A percentile compares a stretch with the other conserved stretches of the same genome.
Conservation (phyloP, 1,284 basidiomycete genomes). For the Puccinia brachypodii region DNA sequence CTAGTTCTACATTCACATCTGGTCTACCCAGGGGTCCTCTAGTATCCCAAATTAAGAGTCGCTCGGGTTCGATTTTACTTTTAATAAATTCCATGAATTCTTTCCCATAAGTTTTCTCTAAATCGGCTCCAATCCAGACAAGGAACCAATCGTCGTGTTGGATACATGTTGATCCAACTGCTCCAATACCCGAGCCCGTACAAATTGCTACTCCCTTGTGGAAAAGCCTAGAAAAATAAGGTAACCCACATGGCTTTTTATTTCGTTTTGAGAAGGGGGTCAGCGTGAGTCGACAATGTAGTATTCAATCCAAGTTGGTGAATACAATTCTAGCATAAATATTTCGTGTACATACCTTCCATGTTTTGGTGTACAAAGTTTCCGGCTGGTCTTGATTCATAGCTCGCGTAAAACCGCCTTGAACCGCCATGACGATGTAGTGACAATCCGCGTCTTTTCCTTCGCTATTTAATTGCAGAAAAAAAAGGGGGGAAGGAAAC, state of each 20-base stretch:
- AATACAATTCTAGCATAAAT: too few relatives aligned
- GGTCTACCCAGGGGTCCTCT: constrained; percentile 70
- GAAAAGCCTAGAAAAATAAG: constrained; percentile 72
- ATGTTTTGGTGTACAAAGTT: not conserved
- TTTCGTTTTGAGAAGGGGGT: too few relatives aligned
- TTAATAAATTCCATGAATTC: constrained; percentile 71
- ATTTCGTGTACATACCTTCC: too few relatives aligned
- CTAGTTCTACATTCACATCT: constrained; percentile 72
- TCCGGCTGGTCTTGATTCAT: constrained; percentile 69
- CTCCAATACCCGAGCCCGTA: constrained; percentile 74
- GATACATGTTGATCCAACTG: constrained; percentile 73
- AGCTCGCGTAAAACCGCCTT: constrained; percentile 69
- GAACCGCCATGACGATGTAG: constrained; percentile 72
- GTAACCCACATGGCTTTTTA: constrained; percentile 67
- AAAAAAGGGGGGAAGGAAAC: too few relatives aligned
- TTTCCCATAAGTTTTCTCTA: constrained; percentile 68
- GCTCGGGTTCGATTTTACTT: constrained; percentile 67
- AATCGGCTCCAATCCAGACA: constrained; percentile 67
- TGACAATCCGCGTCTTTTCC: constrained; percentile 69
- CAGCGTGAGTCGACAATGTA: too few relatives aligned
- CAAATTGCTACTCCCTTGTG: constrained; percentile 72
- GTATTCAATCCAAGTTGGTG: too few relatives aligned
- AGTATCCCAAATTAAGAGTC: constrained; percentile 70
- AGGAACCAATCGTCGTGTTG: constrained; percentile 68
- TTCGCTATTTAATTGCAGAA: too few relatives aligned